Conservation (phyloP, 148 eudicot genomes). For the Suaeda aralocaspica region DNA sequence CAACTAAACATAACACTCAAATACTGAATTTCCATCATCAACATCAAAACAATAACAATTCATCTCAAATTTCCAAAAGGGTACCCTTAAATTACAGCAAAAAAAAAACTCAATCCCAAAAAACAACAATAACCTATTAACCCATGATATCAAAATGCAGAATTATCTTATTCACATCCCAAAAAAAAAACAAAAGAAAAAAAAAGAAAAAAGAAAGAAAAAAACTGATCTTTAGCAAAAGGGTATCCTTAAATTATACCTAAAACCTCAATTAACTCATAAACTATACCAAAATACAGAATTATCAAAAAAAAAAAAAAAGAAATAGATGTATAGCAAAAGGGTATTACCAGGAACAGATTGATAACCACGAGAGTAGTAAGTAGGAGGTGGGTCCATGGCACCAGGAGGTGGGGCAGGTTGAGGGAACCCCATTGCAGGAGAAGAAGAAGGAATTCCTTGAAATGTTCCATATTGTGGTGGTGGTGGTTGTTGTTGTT, state of each 20-base stretch:
- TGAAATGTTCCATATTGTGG: constrained; percentile 65
- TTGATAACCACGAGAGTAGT: constrained; percentile 69
- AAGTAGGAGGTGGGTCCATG: constrained; percentile 35
- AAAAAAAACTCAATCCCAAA: too few species aligned
- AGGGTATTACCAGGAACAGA: constrained; percentile 75
- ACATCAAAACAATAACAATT: neutral
- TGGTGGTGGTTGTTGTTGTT: constrained; percentile 13
- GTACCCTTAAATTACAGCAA: too few species aligned
- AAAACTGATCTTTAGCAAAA: too few species aligned
- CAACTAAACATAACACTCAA: too few species aligned
- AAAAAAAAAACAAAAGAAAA: too few species aligned
- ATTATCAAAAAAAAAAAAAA: neutral
- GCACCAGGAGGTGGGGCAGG: constrained; percentile 81
- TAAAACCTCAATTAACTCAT: neutral
- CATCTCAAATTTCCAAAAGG: too few species aligned
- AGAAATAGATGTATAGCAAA: neutral
- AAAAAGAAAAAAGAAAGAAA: too few species aligned
- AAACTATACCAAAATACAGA: neutral
- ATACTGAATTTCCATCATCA: neutral
- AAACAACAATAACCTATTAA: too few species aligned
- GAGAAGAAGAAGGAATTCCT: constrained; percentile 52
- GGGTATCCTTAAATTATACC: neutral
- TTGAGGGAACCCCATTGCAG: constrained; percentile 74
- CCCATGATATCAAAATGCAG: too few species aligned
- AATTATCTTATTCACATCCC: too few species aligned